Conservation (phyloP, 1,284 basidiomycete genomes). For the Malassezia slooffiae region DNA sequence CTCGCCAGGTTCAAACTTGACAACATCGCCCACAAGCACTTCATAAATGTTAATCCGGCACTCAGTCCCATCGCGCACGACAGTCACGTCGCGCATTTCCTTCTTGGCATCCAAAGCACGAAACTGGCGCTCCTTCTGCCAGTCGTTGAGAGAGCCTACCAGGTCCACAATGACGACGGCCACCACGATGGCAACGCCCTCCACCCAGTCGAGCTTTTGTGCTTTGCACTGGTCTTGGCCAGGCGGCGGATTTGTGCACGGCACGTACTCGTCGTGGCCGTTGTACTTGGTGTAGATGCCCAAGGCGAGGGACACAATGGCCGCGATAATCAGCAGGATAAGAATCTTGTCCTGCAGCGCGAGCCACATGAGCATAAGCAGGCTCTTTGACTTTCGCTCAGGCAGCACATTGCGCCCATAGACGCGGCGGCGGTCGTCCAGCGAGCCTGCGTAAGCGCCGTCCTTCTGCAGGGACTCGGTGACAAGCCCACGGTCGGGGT, state of each 20-base stretch:
- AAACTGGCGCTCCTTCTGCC: constrained; percentile 96
- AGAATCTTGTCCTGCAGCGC: constrained; percentile 92
- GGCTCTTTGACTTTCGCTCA: constrained; percentile 61
- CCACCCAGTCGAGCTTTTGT: constrained; percentile 73
- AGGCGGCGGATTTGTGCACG: constrained; percentile 47
- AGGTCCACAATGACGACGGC: constrained; percentile 56
- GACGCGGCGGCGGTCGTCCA: constrained; percentile 47
- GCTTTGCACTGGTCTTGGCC: constrained; percentile 21
- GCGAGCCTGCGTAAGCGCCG: constrained; percentile 14
- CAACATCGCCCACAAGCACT: constrained; percentile 85
- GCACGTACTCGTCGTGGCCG: constrained; percentile 53
- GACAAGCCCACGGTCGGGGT: constrained; percentile 48
- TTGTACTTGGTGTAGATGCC: constrained; percentile 90
- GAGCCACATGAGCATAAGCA: constrained; percentile 79
- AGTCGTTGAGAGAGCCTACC: constrained; percentile 80
- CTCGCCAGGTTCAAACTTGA: constrained; percentile 85
- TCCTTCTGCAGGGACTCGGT: constrained; percentile 13
- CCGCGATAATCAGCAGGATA: constrained; percentile 77
- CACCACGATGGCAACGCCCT: constrained; percentile 90
- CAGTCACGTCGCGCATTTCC: constrained; percentile 85
- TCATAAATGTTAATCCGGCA: constrained; percentile 66
- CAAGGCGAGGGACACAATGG: constrained; percentile 80
- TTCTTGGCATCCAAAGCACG: constrained; percentile 83
- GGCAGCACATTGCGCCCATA: constrained; percentile 80
- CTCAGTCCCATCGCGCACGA: constrained; percentile 75